These are phyloP conservation scores for Saccharomycopsis sp. DNA, from an alignment of 805 yeast genomes.

Conservation along the genomic window DNA sequence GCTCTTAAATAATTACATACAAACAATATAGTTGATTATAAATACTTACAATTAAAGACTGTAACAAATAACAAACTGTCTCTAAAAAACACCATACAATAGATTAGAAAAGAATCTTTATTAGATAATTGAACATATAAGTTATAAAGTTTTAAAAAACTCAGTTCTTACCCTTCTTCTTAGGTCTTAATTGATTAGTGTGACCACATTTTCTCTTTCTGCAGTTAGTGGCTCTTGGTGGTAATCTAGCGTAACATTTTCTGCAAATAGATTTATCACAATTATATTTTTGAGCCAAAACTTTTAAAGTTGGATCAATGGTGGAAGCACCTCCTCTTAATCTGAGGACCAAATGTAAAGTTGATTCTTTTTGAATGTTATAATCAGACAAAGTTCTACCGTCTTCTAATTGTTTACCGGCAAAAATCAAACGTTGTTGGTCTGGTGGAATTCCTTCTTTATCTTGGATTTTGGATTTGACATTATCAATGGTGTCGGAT, in stretches of 20 bases:
- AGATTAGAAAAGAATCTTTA: too few species aligned
- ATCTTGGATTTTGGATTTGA: slow-evolving; percentile 97
- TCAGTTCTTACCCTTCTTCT: slow-evolving; percentile 62
- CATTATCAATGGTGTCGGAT: slow-evolving; percentile 97
- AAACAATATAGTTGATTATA: too few species aligned
- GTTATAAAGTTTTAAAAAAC: too few species aligned
- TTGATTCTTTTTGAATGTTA: slow-evolving; percentile 99
- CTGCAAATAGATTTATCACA: slow-evolving; percentile 99
- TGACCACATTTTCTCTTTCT: slow-evolving; percentile 99
- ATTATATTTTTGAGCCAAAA: slow-evolving; percentile 99
- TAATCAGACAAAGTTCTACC: slow-evolving; percentile 98
- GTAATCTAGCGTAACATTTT: slow-evolving; percentile 99
- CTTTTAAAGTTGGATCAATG: slow-evolving; percentile 99
- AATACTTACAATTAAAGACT: too few species aligned
- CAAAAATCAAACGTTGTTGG: slow-evolving; percentile 98
- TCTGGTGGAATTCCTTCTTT: slow-evolving; percentile 99
- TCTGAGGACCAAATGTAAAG: slow-evolving; percentile 91
- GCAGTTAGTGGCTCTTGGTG: slow-evolving; percentile 99
- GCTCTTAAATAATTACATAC: too few species aligned
- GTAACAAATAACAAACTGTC: too few species aligned
- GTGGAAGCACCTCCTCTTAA: slow-evolving; percentile 84
- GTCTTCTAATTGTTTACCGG: slow-evolving; percentile 99
- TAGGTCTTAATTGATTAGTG: slow-evolving; percentile 99
- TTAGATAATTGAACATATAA: too few species aligned
- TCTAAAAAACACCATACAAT: too few species aligned